phyloP scores from a whole-genome alignment of 164 flowering plant species.

The Saururus chinensis region DNA sequence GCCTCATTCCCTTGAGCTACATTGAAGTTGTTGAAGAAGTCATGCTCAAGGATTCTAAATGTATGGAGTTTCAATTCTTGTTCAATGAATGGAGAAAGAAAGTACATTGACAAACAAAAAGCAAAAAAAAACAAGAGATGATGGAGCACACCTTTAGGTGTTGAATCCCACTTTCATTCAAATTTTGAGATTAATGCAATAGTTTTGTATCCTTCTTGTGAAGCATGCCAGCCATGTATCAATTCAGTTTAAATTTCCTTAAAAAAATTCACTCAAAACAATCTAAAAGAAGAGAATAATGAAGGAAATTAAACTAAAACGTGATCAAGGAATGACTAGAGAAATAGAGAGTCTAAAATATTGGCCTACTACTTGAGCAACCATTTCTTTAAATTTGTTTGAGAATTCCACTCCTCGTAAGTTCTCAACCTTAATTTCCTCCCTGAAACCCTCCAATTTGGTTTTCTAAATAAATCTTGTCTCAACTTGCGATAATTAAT shows the following conservation, averaged over 20 bases:
- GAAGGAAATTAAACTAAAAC: no score
- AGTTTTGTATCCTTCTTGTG: slow-evolving; percentile 37
- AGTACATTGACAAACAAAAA: background rate
- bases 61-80: slow-evolving; percentile 5
- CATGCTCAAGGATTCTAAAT: slow-evolving; percentile 22
- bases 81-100: background rate
- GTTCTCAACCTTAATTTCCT: slow-evolving; percentile 42
- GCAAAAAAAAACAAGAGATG: background rate
- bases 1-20: slow-evolving; percentile 11
- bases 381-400: slow-evolving; percentile 46
- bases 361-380: no score
- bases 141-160: slow-evolving; percentile 21
- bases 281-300: background rate
- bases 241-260: background rate
- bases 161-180: slow-evolving; percentile 24
- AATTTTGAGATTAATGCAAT: slow-evolving; percentile 42
- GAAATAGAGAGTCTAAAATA: no score
- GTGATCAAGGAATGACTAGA: background rate
- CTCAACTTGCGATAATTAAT: slow-evolving; percentile 5
- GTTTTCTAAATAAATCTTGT: slow-evolving; percentile 32
- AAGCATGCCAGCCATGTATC: slow-evolving; percentile 21
- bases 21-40: slow-evolving; percentile 17
- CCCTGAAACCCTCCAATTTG: slow-evolving; percentile 26
- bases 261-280: background rate
- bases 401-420: slow-evolving; percentile 75